Evolutionary conservation across 1,284 basidiomycete species (phyloP), one percentile per base, ranked within the genome.

Genomic region (Boletus holoroseus): DNA sequence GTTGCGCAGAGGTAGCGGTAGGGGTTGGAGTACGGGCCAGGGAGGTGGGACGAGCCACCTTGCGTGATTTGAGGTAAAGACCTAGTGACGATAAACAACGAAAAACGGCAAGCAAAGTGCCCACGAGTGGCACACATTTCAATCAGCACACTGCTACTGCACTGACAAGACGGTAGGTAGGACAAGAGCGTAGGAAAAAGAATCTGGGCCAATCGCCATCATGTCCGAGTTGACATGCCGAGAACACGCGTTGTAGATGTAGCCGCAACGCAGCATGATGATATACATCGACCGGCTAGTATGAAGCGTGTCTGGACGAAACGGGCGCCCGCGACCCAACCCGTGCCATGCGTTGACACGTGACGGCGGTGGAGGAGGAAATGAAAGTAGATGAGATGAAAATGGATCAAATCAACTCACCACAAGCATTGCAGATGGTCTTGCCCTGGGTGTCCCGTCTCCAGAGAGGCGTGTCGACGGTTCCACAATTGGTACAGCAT

Each of bases 381-480:
- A 58, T 56, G 61, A 60, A 60, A 62, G 56, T 54, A 51, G 57
- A 60, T 62, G 60, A 59, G 61, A 68, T 64, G 64, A 58, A 57
- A 63, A 56, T 48, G 53, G 56, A 61, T 59, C 53, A 57, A 55
- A 59, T 55, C 56, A 47, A 76, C 88, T 82, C 68, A 91, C 89
- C 89, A 70, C 89, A 92, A 50, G 88, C 86, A 68, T 91, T 92
- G 73, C 89, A 92, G 61, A 91, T 80, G 36, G 84, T 78, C 66
- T 84, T 85, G 50, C 89, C 89, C 65, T 88, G 83, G 43, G 78
- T 73, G 64, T 89, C 88, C 59, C 88, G 78, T 59, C 88, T 75
- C 89, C 89, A 91, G 13, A 90, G 78, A 42, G 89, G 88, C 46
- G 89, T 91, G 51, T 82, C 82, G 15, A 76, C 73, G 15, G 85